Percentiles rank a stretch among this genome's conserved stretches.
Evolutionary conservation across 257 asterid species (phyloP).

Genomic region (Scutellaria baicalensis): DNA sequence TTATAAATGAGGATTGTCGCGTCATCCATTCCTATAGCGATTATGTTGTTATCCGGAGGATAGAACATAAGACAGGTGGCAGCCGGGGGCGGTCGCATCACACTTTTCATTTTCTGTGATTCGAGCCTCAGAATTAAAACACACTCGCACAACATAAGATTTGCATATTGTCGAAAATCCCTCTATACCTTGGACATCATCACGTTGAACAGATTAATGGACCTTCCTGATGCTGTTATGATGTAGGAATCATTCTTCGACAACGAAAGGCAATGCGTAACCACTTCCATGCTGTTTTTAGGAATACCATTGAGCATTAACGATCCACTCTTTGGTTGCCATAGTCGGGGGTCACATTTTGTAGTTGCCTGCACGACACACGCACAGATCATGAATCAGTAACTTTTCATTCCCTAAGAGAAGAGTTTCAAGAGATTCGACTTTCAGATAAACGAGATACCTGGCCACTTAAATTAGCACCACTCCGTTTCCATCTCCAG

Average conservation of each 20-base stretch:
- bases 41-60: constrained; percentile 68
- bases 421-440: not conserved
- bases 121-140: too few species aligned
- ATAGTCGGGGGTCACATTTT: constrained; percentile 39
- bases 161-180: too few species aligned
- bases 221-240: constrained; percentile 54
- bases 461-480: constrained; percentile 23
- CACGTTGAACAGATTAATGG: constrained; percentile 43
- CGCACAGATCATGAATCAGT: not conserved
- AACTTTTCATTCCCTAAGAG: not conserved
- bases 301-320: constrained; percentile 42
- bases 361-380: constrained; percentile 43
- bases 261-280: constrained; percentile 48
- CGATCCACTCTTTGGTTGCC: constrained; percentile 44
- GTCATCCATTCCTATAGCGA: constrained; percentile 67
- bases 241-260: constrained; percentile 60
- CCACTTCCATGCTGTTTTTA: constrained; percentile 10
- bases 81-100: constrained; percentile 45
- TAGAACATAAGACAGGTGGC: constrained; percentile 60
- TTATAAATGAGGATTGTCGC: constrained; percentile 52
- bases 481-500: constrained; percentile 57
- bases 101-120: constrained; percentile 43
- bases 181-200: constrained; percentile 41
- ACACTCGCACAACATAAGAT: too few species aligned
- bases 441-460: constrained; percentile 17